phyloP scores from a whole-genome alignment of 176 grass and related monocot genomes.

The Phoenix dactylifera region DNA sequence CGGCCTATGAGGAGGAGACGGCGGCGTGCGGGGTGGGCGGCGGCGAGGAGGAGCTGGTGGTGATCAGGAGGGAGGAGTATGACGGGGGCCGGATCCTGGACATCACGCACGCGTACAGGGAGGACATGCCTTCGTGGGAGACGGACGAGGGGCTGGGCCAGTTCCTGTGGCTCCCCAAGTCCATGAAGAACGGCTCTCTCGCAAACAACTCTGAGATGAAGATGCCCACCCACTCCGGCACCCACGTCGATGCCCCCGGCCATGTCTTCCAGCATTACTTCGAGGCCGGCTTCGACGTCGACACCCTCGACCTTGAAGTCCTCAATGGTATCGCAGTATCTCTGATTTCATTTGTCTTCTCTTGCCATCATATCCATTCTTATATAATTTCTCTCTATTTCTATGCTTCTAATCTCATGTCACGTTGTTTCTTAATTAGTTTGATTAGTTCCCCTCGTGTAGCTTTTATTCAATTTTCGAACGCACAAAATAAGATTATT shows the following conservation, averaged over 20 bases:
- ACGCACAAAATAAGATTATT: too few relatives aligned
- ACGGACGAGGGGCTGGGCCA: constrained; percentile 28
- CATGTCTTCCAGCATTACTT: constrained; percentile 37
- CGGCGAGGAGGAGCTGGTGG: neutral
- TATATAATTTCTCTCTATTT: neutral
- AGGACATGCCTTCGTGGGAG: constrained; percentile 40
- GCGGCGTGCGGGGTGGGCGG: constrained; percentile 1
- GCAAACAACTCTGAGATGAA: constrained; percentile 67
- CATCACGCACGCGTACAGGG: constrained; percentile 67
- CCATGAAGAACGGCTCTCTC: constrained; percentile 59
- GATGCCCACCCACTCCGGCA: constrained; percentile 45
- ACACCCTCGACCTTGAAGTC: constrained; percentile 32
- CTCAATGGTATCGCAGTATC: constrained; percentile 18
- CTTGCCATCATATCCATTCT: neutral
- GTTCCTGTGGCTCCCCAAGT: constrained; percentile 39
- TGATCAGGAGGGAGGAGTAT: constrained; percentile 43
- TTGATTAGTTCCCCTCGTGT: too few relatives aligned
- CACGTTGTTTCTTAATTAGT: too few relatives aligned
- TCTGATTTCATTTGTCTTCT: too few relatives aligned
- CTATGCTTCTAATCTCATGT: too few relatives aligned
- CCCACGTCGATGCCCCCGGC: constrained; percentile 61
- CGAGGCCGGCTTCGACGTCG: constrained; percentile 33
- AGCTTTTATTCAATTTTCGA: too few relatives aligned
- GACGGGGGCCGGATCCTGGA: constrained; percentile 57
- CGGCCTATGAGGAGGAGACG: constrained; percentile 1